These are phyloP conservation scores for Metrosideros polymorpha DNA, from an alignment of 441 rosid genomes.

Conservation along the genomic window DNA sequence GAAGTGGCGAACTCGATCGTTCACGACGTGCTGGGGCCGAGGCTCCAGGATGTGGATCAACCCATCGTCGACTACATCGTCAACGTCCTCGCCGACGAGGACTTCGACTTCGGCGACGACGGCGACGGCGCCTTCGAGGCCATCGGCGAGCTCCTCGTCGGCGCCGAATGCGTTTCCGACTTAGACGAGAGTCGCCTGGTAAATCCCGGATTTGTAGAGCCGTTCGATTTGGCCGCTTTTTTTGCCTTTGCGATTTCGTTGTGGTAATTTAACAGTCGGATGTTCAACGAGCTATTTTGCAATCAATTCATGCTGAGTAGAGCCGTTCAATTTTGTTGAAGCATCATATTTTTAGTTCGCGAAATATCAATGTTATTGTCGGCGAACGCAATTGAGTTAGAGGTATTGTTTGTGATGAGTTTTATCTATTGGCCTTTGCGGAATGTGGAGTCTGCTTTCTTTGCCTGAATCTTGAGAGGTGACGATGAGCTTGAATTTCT, in stretches of 20 bases:
- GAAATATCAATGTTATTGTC: background rate
- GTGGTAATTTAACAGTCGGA: background rate
- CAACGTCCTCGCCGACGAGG: conserved; percentile 96
- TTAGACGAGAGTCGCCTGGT: conserved; percentile 70
- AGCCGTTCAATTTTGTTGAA: background rate
- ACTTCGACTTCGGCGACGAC: conserved; percentile 88
- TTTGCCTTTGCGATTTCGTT: background rate
- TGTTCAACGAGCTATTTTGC: background rate
- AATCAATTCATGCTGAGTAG: background rate
- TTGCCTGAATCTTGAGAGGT: background rate
- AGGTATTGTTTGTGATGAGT: background rate
- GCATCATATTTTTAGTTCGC: background rate
- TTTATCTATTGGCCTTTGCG: background rate
- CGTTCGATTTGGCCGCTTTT: background rate
- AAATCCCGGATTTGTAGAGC: background rate
- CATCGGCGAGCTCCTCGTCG: conserved; percentile 85
- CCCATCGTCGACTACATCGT: conserved; percentile 91
- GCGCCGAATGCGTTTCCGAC: conserved; percentile 79
- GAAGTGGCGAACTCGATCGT: conserved; percentile 89
- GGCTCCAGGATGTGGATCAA: conserved; percentile 71
- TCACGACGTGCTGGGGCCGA: conserved; percentile 72
- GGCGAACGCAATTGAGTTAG: background rate
- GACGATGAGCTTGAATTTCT: background rate
- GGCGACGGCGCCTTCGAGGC: conserved; percentile 95
- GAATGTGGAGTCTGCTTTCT: background rate